Evolutionary conservation across 495 filamentous ascomycete species (phyloP), one percentile per base, ranked within the genome.

Genomic region (Chaetomium cochliodes): DNA sequence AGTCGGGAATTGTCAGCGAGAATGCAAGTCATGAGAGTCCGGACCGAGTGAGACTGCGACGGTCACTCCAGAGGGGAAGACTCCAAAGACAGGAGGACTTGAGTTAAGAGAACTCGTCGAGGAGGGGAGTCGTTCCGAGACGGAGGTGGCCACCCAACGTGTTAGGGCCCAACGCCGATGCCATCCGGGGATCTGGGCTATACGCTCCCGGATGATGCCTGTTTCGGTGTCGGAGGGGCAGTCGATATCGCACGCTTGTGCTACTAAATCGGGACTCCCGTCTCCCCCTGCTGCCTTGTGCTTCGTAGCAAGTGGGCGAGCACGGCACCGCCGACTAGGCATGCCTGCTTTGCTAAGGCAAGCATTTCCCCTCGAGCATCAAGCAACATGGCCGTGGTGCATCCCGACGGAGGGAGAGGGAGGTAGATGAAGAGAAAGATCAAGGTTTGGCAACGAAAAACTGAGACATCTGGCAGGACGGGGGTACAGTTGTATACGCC

Each of bases 241-340:
- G 55, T 37, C 39, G 47, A 44, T n/a, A 52, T 58, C 49, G 41
- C 68, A 70, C 63, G 59, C 66, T 69, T 65, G 71, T 73, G 62
- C 60, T 62, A 71, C 71, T 66, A 18, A 33, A 52, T 44, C 39
- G 26, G 57, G 26, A 20, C 16, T 33, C 49, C 53, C 54, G 20
- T 52, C 52, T 33, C 20, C 33, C 53, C 63, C 52, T 64, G 49
- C 63, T 39, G 60, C 62, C 58, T 66, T 69, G 69, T 73, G 65
- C 57, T 62, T 61, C 64, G 71, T 70, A 58, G 56, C 69, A 67
- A 52, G 54, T 56, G 64, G 54, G 49, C n/a, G 65, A 59, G n/a
- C 61, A 67, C 62, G 53, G 62, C 61, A 50, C 65, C 60, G 20
- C 65, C 60, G 20, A 30, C 46, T 52, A 33, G 33, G 54, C 42